phyloP scores from a whole-genome alignment of 306 rosid species.

The Cajanus cajan region DNA sequence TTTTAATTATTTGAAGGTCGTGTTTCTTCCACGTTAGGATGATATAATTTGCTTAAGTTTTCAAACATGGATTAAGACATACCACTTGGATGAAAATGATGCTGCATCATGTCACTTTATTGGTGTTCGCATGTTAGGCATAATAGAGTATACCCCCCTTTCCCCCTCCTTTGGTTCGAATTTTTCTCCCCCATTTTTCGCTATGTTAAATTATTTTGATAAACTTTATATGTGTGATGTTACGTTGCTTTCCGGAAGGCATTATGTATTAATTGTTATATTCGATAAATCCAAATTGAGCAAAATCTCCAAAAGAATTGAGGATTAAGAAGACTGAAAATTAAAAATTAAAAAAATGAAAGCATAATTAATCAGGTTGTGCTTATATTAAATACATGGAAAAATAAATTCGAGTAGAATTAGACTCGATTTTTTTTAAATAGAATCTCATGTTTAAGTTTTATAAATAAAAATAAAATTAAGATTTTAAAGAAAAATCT shows the following conservation, averaged over 20 bases:
- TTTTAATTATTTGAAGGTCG: background rate
- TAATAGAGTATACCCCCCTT: background rate
- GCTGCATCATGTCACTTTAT: conserved; percentile 17
- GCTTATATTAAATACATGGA: background rate
- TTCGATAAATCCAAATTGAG: background rate
- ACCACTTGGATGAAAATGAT: conserved; percentile 38
- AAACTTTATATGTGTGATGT: background rate
- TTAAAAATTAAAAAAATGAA: background rate
- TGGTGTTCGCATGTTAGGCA: background rate
- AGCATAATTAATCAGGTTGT: background rate
- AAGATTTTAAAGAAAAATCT: too few relatives aligned
- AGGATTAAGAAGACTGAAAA: background rate
- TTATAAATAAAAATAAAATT: too few relatives aligned
- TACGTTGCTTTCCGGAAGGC: background rate
- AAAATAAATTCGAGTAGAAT: background rate
- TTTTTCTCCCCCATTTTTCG: background rate
- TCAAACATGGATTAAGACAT: conserved; percentile 25
- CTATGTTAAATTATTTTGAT: background rate
- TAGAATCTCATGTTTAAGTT: too few relatives aligned
- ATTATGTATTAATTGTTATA: background rate
- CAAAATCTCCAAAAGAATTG: background rate
- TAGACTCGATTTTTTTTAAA: too few relatives aligned
- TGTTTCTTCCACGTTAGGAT: conserved; percentile 21
- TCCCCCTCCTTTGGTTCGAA: background rate
- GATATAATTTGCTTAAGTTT: background rate